Evolutionary conservation across 352 stramenopile species (phyloP), one percentile per base, ranked within the genome.

Genomic region (Phytopythium cucurbitacearum): DNA sequence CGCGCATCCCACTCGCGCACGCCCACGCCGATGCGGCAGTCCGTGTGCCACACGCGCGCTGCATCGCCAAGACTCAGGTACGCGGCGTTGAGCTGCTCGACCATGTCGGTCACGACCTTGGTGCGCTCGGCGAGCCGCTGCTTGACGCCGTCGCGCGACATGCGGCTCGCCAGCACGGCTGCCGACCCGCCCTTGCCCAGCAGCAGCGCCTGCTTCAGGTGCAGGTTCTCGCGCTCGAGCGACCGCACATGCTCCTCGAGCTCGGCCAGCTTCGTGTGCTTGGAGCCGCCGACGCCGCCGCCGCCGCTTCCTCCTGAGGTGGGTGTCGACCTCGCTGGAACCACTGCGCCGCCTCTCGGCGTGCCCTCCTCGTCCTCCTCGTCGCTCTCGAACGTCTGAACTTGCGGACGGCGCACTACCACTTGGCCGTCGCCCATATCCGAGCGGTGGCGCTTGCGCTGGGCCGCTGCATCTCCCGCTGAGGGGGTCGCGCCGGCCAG

Each of bases 1-100:
- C 83, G 80, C 15, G 80, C 77, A 57, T 91, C 79, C 80, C 80
- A 91, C 59, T 91, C 80, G n/a, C 78, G 78, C 43, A 91, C 79
- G 12, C 80, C 80, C 1, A 89, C 73, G 45, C 80, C 74, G 16
- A 91, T 79, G 28, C 79, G 78, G 49, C 80, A 91, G 58, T 91
- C 60, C 38, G 83, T 60, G 55, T 91, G 80, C 80, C 80, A 91
- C 47, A 91, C 79, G 16, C 76, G 74, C 9, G 76, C 70, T 7
- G 77, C 76, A 45, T 89, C 79, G 33, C 69, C 71, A 4, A 91
- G 63, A 64, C 76, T 88, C 44, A 91, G 50, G 53, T 81, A 84
- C 32, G 76, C 56, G 10, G 74, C 72, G 56, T 91, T 91, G 4
- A 91, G 66, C 48, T 81, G 76, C 52, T 88, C 76, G 33, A 91